Evolutionary conservation across 345 rosid genomes (phyloP).

Genomic region (Euphorbia lathyris): DNA sequence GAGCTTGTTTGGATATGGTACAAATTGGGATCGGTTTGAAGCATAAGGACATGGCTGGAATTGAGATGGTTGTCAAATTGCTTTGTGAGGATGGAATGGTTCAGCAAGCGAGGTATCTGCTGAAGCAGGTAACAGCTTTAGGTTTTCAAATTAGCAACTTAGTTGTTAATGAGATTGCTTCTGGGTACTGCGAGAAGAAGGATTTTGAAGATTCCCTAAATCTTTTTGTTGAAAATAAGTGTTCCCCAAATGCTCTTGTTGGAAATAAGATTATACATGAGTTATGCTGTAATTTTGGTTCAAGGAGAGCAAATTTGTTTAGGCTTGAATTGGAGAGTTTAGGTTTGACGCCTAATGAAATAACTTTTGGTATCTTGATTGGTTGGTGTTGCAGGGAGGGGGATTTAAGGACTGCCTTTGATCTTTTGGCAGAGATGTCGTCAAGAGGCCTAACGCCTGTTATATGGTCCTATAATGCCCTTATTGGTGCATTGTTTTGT

Average conservation of each 20-base stretch:
- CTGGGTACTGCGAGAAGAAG: conserved; percentile 62
- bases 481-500: conserved; percentile 53
- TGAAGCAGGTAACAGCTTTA: conserved; percentile 46
- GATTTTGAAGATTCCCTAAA: conserved; percentile 69
- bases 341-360: conserved; percentile 56
- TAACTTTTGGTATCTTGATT: conserved; percentile 66
- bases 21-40: conserved; percentile 24
- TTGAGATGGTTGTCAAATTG: conserved; percentile 47
- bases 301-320: conserved; percentile 50
- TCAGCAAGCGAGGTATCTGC: conserved; percentile 58
- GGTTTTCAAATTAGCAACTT: conserved; percentile 42
- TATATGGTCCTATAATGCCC: conserved; percentile 48
- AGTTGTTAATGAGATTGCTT: conserved; percentile 44
- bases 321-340: conserved; percentile 50
- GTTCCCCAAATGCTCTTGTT: conserved; percentile 38
- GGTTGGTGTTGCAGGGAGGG: conserved; percentile 66
- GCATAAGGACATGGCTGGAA: conserved; percentile 24
- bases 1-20: conserved; percentile 55
- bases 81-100: conserved; percentile 60
- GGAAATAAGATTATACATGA: conserved; percentile 60
- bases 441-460: conserved; percentile 56
- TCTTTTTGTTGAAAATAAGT: conserved; percentile 44
- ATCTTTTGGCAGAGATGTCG: conserved; percentile 47
- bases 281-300: conserved; percentile 48
- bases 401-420: conserved; percentile 43